phyloP scores from a whole-genome alignment of 2,329 filamentous ascomycete genomes.

The Fusarium subglutinans region DNA sequence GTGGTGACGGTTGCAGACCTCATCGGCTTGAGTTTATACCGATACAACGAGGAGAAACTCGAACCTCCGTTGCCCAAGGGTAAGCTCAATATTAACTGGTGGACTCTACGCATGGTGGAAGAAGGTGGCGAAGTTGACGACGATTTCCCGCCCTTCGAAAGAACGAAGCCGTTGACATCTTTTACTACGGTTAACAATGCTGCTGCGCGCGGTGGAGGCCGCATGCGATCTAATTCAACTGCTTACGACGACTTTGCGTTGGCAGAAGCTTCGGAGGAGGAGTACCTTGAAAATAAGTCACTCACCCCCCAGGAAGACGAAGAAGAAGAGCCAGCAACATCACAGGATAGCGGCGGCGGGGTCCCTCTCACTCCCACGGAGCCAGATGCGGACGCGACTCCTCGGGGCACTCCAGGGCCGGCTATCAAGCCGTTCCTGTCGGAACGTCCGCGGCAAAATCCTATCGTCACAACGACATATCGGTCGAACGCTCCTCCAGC shows the following conservation, averaged over 20 bases:
- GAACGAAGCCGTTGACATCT: conserved; percentile 77
- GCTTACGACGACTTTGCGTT: conserved; percentile 86
- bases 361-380: conserved; percentile 42
- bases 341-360: conserved; percentile 44
- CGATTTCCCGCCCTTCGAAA: conserved; percentile 81
- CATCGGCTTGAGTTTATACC: conserved; percentile 82
- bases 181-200: conserved; percentile 87
- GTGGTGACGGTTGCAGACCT: conserved; percentile 79
- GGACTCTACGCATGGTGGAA: conserved; percentile 84
- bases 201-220: conserved; percentile 70
- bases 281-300: conserved; percentile 74
- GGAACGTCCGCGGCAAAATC: conserved; percentile 60
- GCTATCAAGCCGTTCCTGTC: conserved; percentile 45
- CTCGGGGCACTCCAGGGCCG: conserved; percentile 39
- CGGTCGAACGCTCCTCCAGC: conserved; percentile 63
- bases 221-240: conserved; percentile 74
- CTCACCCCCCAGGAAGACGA: conserved; percentile 74
- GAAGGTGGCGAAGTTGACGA: conserved; percentile 87
- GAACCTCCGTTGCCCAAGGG: conserved; percentile 71
- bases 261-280: conserved; percentile 74
- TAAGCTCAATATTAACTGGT: conserved; percentile 82
- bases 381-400: conserved; percentile 43
- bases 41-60: conserved; percentile 79
- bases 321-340: conserved; percentile 36
- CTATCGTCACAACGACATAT: conserved; percentile 69